Evolutionary conservation across 2,329 filamentous ascomycete species (phyloP).

Genomic region (Neofusicoccum umdonicola): DNA sequence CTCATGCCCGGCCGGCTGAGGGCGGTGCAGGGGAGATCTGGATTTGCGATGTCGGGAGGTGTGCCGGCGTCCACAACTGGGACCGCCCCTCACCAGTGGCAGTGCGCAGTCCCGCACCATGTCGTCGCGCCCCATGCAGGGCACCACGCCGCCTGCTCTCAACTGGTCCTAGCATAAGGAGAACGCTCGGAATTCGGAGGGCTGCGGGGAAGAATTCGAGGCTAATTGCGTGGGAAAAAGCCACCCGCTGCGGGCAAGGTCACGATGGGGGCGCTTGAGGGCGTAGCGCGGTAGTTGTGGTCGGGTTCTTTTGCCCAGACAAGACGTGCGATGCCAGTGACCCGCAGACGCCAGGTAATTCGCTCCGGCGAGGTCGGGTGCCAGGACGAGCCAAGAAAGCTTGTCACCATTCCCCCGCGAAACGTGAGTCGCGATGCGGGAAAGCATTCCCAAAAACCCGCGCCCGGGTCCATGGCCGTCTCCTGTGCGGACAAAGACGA

Average conservation of each 20-base stretch:
- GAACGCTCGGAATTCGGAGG: not conserved
- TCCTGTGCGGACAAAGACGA: too few relatives aligned
- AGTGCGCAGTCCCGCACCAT: not conserved
- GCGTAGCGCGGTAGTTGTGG: not conserved
- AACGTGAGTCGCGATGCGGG: not conserved
- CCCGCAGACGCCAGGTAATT: not conserved
- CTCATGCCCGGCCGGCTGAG: not conserved
- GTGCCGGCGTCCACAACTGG: not conserved
- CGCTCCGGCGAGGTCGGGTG: not conserved
- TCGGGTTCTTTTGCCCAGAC: constrained; percentile 7
- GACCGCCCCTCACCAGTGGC: not conserved
- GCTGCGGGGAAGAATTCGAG: not conserved
- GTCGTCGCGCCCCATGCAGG: too few relatives aligned
- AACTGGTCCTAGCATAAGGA: not conserved
- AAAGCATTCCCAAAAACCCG: not conserved
- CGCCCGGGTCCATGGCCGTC: too few relatives aligned
- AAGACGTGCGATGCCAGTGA: not conserved
- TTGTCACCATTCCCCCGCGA: not conserved
- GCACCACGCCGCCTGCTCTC: not conserved
- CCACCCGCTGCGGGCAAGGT: too few relatives aligned
- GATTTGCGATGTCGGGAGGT: not conserved
- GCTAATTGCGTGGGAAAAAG: not conserved
- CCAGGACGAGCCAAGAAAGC: not conserved
- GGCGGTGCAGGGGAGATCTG: not conserved
- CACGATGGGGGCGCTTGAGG: too few relatives aligned